Base-by-base conservation (phyloP, 2,329 filamentous ascomycete genomes). In the Botryotinia convoluta region DNA sequence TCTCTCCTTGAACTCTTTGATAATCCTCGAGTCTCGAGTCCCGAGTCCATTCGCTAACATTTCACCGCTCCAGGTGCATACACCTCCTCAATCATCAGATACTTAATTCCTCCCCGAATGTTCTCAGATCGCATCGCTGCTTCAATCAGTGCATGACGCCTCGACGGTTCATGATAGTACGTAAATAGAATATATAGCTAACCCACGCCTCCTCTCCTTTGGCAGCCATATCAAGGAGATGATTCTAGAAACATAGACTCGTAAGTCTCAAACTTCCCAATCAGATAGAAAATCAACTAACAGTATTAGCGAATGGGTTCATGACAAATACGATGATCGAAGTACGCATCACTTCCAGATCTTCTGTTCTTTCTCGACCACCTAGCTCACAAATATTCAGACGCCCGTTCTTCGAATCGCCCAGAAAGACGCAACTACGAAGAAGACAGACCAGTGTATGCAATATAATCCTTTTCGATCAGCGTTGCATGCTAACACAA, bases 281-380 rank as follows among this genome's bases (percentile, higher is more conserved):
- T 26, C 7, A 12, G 18, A 12, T 22, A 59, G 16, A 18, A 51
- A n/a, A 22, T 14, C 42, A 54, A 35, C 64, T 75, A 48, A 74
- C 69, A 68, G 71, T 62, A 42, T 72, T 71, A 93, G 93, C 81
- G 94, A 97, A 86, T 98, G 95, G 95, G 93, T 97, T 78, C 95
- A 98, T 82, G 93, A 97, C 84, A 93, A 91, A 81, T 97, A 90
- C 82, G 93, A 96, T 82, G 93, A 93, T 80, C 88, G 91, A 82
- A 87, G 91, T 83, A 84, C 71, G 79, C 73, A 72, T 42, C 63
- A 35, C 45, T 72, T 37, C 62, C 64, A 45, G 61, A 51, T 45
- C 45, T 42, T 65, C 60, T 48, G n/a, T 64, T 42, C 57, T 45
- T 60, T 37, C 35, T 69, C 51, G 51, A 48, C 72, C 72, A 42